phyloP scores from a whole-genome alignment of 2,329 filamentous ascomycete genomes.

The Trichoderma hamatum region DNA sequence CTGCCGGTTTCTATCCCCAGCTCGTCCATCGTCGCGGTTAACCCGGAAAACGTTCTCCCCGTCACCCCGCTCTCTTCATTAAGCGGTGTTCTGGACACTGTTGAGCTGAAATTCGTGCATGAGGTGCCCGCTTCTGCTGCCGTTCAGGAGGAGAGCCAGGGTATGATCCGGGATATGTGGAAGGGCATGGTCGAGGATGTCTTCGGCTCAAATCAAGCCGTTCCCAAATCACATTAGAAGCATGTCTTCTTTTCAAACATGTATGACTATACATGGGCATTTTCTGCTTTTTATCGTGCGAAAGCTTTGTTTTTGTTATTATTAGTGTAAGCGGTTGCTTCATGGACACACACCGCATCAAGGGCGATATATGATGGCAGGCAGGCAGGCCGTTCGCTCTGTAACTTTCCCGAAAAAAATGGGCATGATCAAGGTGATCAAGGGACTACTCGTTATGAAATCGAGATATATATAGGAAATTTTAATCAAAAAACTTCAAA shows the following conservation, averaged over 20 bases:
- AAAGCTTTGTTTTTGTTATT: conserved; percentile 1
- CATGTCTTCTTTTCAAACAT: background rate
- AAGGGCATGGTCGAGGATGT: conserved; percentile 59
- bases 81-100: conserved; percentile 61
- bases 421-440: background rate
- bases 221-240: conserved; percentile 20
- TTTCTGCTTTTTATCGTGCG: background rate
- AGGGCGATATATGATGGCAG: conserved; percentile 6
- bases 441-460: conserved; percentile 22
- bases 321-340: conserved; percentile 10
- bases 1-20: conserved; percentile 47
- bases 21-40: conserved; percentile 59
- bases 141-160: conserved; percentile 38
- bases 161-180: conserved; percentile 60
- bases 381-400: background rate
- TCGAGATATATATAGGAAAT: conserved; percentile 17
- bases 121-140: conserved; percentile 34
- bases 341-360: background rate
- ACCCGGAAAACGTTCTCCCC: conserved; percentile 57
- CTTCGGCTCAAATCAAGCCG: conserved; percentile 34
- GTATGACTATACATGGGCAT: conserved; percentile 4
- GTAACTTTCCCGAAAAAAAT: background rate
- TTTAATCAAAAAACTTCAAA: conserved; percentile 19
- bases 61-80: conserved; percentile 58
- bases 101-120: conserved; percentile 58